Evolutionary conservation across 1,284 basidiomycete genomes (phyloP), one percentile per base, ranked within the genome.

Genomic region (Irpex sp.): DNA sequence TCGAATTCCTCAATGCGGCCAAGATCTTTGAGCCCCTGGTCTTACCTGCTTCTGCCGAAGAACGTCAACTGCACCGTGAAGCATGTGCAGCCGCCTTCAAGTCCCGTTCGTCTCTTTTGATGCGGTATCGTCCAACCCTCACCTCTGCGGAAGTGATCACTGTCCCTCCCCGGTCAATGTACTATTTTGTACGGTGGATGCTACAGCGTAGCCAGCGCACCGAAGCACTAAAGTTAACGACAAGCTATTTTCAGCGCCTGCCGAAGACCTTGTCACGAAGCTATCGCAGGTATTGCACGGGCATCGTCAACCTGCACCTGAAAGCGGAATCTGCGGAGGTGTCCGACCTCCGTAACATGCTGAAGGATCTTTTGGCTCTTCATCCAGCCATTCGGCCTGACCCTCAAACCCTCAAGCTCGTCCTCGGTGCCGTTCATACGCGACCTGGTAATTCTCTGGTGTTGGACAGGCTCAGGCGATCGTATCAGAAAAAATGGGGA

Each of bases 341-440:
- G 37, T 68, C 62, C 8, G 64, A 56, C 9, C 8, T 56, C 4
- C 78, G 68, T 73, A 75, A 51, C 72, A 85, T 64, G 36, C 59
- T 74, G 37, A 68, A 76, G 62, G 75, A 75, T 21, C 76, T 89
- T 48, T 67, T 88, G 52, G 69, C 69, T 21, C 64, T 80, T 58
- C 83, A 87, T 69, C 77, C 79, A 9, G 73, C 73, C 60, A 70
- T 92, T 44, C 76, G 69, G 37, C 89, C 90, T 19, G 84, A 81
- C 40, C 74, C 87, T n/a, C 79, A 76, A n/a, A 91, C 90, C 1
- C 71, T 92, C 21, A 83, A 81, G 68, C 74, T 87, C 38, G 76
- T 91, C 52, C 78, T 92, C 44, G 74, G 79, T 44, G 78, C 81
- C 59, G 75, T 92, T 58, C 74, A 73, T 58, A 68, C 72, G 57